Percentiles rank a stretch among this genome's conserved stretches.
phyloP scores from a whole-genome alignment of 495 filamentous ascomycete species.

The Penicillium maclennaniae region DNA sequence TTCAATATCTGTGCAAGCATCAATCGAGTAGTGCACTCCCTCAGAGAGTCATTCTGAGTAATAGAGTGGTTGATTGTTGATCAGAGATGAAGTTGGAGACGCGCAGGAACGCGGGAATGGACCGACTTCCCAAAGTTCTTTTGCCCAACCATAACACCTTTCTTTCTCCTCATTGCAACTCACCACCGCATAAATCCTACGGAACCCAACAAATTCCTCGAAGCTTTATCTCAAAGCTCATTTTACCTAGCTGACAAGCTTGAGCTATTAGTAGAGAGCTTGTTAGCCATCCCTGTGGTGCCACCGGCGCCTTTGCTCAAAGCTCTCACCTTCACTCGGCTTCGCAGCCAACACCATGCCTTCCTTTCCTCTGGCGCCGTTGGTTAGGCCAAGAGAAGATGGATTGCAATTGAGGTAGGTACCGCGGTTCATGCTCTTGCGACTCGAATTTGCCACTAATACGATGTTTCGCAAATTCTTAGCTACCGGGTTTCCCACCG shows the following conservation, averaged over 20 bases:
- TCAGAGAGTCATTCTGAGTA: constrained; percentile 5
- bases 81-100: constrained; percentile 18
- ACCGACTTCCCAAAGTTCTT: constrained; percentile 16
- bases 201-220: background rate
- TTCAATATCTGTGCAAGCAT: constrained; percentile 11
- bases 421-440: background rate
- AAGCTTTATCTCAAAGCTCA: background rate
- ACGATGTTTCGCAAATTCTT: constrained; percentile 10
- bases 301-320: constrained; percentile 21
- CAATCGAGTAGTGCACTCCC: constrained; percentile 1
- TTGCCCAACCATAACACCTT: constrained; percentile 26
- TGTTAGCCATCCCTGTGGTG: constrained; percentile 10
- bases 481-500: constrained; percentile 77
- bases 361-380: constrained; percentile 37
- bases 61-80: constrained; percentile 14
- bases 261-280: constrained; percentile 1
- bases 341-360: constrained; percentile 28
- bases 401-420: constrained; percentile 52
- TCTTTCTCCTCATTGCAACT: constrained; percentile 11
- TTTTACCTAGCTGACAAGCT: background rate
- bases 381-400: constrained; percentile 39
- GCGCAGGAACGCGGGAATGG: constrained; percentile 30
- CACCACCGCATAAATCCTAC: constrained; percentile 6
- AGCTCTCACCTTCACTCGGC: constrained; percentile 11
- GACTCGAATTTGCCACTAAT: background rate